Base-by-base conservation (phyloP, 2,329 filamentous ascomycete species). In the Aspergillus sp. region DNA sequence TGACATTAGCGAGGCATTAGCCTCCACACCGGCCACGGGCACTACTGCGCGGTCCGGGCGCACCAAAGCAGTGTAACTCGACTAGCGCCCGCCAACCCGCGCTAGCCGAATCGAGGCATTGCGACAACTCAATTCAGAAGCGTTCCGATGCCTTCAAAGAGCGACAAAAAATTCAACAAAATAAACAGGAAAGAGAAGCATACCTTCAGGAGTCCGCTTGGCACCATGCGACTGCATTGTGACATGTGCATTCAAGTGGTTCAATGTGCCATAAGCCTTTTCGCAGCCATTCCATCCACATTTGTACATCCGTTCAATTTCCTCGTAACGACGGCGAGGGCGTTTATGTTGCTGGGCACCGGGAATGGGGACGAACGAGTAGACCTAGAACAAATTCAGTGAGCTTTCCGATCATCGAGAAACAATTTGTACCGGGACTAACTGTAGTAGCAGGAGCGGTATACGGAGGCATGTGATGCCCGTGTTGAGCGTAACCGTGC, bases 231-330 rank as follows among this genome's bases (percentile, higher is more conserved):
- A 93, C 69, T 98, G 93, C 93, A 97, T 97, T 12, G 93, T 97
- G 43, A 98, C 93, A 64, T 98, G 93, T 35, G 93, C 93, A 65
- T 98, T 98, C 59, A 98, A 70, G 67, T 98, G 93, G 69, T 98
- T 98, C 53, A 98, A 74, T 43, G 93, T 98, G 51, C 93, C 93
- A 60, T 98, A 98, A 2, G 93, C 93, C 74, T 98, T 98, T 71
- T 98, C 93, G 65, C 93, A 98, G 7, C 90, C 90, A 56, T 96
- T 91, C 88, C 90, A 97, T 22, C 91, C 93, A 65, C 93, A 98
- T 72, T 97, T 97, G 77, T 98, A 97, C 93, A 98, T 97, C 65
- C 93, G 85, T 75, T 98, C 93, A 60, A 98, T 98, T 68, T 98
- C 93, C 71, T 98, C 93, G 62, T 96, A 98, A 46, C 93, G 83